A percentile compares a stretch with the other conserved stretches of the same genome.
Conservation (phyloP, 225 moss, liverwort and hornwort species). For the Bryum argenteum region DNA sequence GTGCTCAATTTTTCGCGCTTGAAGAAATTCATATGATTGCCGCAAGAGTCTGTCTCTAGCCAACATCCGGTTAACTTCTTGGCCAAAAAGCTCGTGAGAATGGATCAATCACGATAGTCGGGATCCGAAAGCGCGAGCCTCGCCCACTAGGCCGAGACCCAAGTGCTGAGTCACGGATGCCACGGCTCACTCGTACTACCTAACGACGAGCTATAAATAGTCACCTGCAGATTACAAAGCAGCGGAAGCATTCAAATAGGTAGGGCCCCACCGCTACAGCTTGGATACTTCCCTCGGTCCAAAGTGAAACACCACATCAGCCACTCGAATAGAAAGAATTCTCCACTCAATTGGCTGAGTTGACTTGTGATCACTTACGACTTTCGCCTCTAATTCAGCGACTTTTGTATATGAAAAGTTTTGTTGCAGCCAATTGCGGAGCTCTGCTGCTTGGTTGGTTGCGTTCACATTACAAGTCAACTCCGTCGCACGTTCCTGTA, state of each 20-base stretch:
- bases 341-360: background rate
- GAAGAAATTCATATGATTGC: background rate
- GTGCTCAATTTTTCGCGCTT: too few relatives aligned
- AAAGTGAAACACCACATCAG: background rate
- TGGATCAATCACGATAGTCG: background rate
- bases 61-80: background rate
- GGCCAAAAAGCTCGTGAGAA: background rate
- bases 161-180: background rate
- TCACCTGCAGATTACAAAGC: background rate
- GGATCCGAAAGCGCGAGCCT: background rate
- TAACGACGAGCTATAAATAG: background rate
- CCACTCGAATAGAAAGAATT: background rate
- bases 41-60: background rate
- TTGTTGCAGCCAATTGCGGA: background rate
- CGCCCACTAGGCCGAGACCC: too few relatives aligned
- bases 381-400: background rate
- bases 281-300: background rate
- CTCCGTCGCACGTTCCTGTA: background rate
- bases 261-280: slow-evolving; percentile 10
- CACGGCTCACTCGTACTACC: background rate
- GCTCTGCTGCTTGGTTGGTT: background rate
- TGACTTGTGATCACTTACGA: slow-evolving; percentile 23
- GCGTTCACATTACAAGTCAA: slow-evolving; percentile 17
- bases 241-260: background rate
- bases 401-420: background rate